Conservation (phyloP, 2,329 filamentous ascomycete species). For the Pseudofabraea citricarpa region DNA sequence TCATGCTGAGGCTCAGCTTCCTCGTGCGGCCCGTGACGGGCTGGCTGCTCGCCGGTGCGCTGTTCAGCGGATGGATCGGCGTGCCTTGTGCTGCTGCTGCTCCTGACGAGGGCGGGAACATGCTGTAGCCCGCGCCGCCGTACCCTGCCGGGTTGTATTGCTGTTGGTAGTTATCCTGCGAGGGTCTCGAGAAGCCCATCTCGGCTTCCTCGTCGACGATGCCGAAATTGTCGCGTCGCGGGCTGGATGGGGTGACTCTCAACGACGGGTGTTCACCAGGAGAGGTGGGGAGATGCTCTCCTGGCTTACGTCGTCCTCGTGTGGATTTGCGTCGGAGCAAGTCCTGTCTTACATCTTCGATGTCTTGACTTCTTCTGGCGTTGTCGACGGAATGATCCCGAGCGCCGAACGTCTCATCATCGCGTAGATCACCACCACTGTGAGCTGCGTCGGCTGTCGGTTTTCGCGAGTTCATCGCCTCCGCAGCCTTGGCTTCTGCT, state of each 20-base stretch:
- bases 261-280: conserved; percentile 8
- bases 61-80: background rate
- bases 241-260: conserved; percentile 11
- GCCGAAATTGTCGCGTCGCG: conserved; percentile 1
- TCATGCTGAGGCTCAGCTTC: background rate
- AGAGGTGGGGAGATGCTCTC: conserved; percentile 16
- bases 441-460: conserved; percentile 36
- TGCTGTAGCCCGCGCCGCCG: background rate
- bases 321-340: conserved; percentile 25
- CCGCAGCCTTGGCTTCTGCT: conserved; percentile 2
- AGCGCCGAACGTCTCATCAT: conserved; percentile 14
- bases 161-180: background rate
- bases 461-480: conserved; percentile 11
- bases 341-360: conserved; percentile 16
- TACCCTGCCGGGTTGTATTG: conserved; percentile 1
- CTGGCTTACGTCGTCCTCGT: conserved; percentile 21
- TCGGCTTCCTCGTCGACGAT: conserved; percentile 20
- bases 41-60: background rate
- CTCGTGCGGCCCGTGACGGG: background rate
- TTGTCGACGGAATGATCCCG: too few species aligned
- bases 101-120: conserved; percentile 1
- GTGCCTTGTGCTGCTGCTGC: background rate
- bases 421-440: conserved; percentile 28
- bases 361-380: conserved; percentile 10
- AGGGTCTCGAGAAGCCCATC: conserved; percentile 9